These are phyloP conservation scores for Thelephora ganbajun DNA, from an alignment of 768 basidiomycete genomes.

Conservation along the genomic window DNA sequence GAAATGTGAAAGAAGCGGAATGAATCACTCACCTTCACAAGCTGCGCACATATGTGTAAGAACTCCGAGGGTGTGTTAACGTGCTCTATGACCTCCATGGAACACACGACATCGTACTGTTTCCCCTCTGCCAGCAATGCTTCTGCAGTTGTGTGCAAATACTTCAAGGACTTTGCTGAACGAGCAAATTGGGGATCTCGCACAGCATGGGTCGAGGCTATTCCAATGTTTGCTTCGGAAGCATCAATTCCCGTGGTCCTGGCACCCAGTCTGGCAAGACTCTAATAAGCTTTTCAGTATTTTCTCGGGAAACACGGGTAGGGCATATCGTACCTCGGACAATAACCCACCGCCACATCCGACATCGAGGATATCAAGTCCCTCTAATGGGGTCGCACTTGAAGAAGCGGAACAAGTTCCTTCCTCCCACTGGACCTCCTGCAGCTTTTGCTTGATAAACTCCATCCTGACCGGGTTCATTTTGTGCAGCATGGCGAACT, in stretches of 20 bases:
- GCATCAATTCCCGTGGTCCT: constrained; percentile 89
- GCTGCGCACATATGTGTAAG: constrained; percentile 62
- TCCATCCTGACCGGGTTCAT: constrained; percentile 90
- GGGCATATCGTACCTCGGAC: constrained; percentile 53
- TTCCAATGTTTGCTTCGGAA: constrained; percentile 71
- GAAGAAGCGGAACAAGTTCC: neutral
- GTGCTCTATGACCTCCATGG: constrained; percentile 97
- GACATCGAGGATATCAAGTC: constrained; percentile 71
- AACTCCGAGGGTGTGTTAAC: constrained; percentile 87
- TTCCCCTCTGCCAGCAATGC: constrained; percentile 36
- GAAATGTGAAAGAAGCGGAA: neutral
- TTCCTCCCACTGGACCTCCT: constrained; percentile 3
- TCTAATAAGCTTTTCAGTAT: constrained; percentile 27
- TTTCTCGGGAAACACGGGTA: neutral
- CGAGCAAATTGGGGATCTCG: constrained; percentile 49
- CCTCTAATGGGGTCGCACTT: constrained; percentile 30
- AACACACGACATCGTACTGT: constrained; percentile 85
- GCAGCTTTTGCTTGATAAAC: constrained; percentile 68
- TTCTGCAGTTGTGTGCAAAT: constrained; percentile 67
- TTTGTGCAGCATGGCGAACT: constrained; percentile 75
- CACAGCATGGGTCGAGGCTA: constrained; percentile 72
- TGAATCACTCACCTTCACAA: constrained; percentile 62
- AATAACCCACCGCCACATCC: constrained; percentile 94
- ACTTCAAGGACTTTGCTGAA: constrained; percentile 29
- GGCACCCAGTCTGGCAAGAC: constrained; percentile 77